These are phyloP conservation scores for Kalanchoe fedtschenkoi DNA, from an alignment of 164 flowering plant genomes.

Conservation along the genomic window DNA sequence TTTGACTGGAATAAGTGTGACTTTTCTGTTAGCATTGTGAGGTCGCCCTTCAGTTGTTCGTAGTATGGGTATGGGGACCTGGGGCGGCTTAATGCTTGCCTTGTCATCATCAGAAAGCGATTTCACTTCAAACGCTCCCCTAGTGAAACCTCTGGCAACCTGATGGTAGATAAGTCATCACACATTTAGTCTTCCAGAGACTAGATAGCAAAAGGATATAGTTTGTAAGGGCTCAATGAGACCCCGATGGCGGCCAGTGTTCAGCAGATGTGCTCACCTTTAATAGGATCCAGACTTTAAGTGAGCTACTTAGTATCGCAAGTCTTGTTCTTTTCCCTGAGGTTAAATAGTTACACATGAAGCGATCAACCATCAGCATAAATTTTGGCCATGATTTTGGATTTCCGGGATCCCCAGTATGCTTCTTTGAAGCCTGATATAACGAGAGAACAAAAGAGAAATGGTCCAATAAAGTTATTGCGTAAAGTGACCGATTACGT, in stretches of 20 bases:
- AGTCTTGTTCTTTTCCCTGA: constrained; percentile 74
- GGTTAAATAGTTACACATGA: constrained; percentile 74
- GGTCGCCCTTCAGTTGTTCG: constrained; percentile 27
- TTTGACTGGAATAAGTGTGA: constrained; percentile 58
- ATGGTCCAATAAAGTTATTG: neutral
- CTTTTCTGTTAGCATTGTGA: constrained; percentile 22
- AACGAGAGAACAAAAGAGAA: neutral
- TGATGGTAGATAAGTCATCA: constrained; percentile 14
- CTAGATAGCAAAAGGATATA: neutral
- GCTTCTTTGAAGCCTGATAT: constrained; percentile 45
- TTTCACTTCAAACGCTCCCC: constrained; percentile 75
- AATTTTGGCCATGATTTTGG: constrained; percentile 87
- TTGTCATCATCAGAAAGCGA: constrained; percentile 39
- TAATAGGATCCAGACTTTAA: constrained; percentile 83
- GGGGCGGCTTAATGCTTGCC: constrained; percentile 24
- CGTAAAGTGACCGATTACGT: neutral
- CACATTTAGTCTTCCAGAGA: neutral
- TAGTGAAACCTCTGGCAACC: constrained; percentile 71
- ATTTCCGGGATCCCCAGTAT: constrained; percentile 47
- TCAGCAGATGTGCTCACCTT: constrained; percentile 37
- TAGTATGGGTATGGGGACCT: constrained; percentile 40
- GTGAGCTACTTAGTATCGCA: constrained; percentile 76
- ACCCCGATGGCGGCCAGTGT: neutral
- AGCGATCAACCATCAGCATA: constrained; percentile 63
- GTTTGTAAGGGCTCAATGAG: neutral